Percentiles rank a stretch among this genome's conserved stretches.
Conservation (phyloP, 768 basidiomycete genomes). For the Jaapia argillacea region DNA sequence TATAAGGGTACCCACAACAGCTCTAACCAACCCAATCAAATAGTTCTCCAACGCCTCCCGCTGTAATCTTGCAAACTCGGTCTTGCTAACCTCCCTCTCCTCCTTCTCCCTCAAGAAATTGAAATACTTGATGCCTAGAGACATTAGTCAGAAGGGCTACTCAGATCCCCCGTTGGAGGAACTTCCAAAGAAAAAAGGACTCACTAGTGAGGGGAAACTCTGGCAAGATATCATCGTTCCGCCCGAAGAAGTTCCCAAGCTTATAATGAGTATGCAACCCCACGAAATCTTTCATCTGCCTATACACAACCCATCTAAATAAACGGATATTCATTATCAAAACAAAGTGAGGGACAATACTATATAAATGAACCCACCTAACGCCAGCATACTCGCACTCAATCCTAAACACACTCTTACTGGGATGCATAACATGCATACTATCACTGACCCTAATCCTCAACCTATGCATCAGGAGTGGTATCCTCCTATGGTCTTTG, state of each 20-base stretch:
- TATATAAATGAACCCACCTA: too few species aligned
- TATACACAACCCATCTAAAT: constrained; percentile 90
- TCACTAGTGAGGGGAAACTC: constrained; percentile 83
- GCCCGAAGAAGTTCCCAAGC: constrained; percentile 72
- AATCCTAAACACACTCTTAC: constrained; percentile 79
- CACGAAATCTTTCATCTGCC: constrained; percentile 86
- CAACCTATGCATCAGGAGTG: constrained; percentile 67
- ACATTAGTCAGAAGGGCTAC: constrained; percentile 2
- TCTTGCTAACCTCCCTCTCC: constrained; percentile 41
- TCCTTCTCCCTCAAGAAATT: constrained; percentile 70
- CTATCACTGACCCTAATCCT: constrained; percentile 83
- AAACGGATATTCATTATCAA: too few species aligned
- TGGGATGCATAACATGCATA: constrained; percentile 65
- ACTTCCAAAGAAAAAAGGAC: constrained; percentile 9
- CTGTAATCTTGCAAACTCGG: constrained; percentile 76
- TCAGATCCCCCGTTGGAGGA: neutral
- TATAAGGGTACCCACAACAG: constrained; percentile 52
- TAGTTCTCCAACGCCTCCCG: constrained; percentile 82
- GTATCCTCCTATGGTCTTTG: constrained; percentile 71
- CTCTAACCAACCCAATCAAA: constrained; percentile 76
- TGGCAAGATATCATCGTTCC: constrained; percentile 68
- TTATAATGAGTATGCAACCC: constrained; percentile 86
- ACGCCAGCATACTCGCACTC: constrained; percentile 97
- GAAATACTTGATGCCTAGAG: constrained; percentile 76
- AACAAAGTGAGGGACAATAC: too few species aligned